Evolutionary conservation across 495 filamentous ascomycete species (phyloP).

Genomic region (Thozetella sp.): DNA sequence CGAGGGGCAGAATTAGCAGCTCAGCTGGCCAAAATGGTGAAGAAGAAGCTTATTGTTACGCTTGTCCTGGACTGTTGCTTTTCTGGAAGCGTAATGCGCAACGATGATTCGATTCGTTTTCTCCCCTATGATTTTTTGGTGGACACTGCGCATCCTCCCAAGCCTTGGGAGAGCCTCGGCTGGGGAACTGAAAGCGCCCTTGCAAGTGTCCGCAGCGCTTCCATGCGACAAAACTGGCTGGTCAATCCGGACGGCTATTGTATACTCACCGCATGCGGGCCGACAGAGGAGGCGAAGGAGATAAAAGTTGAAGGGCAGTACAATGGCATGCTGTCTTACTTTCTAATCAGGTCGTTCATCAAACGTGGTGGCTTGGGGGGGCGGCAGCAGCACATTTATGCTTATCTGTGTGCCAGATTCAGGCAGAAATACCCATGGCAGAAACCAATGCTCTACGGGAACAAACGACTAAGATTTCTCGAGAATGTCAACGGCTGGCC

Average conservation of each 20-base stretch:
- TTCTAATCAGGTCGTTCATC: neutral
- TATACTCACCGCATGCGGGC: slow-evolving; percentile 6
- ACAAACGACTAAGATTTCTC: slow-evolving; percentile 2
- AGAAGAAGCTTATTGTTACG: neutral
- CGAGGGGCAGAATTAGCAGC: neutral
- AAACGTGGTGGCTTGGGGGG: neutral
- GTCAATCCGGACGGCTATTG: slow-evolving; percentile 7
- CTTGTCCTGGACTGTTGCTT: slow-evolving; percentile 7
- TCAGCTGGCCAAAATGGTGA: neutral
- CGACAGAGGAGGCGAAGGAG: neutral
- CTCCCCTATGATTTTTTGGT: neutral
- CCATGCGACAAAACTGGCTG: slow-evolving; percentile 8
- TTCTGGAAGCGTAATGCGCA: slow-evolving; percentile 2
- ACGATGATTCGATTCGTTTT: slow-evolving; percentile 1
- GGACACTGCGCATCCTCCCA: neutral
- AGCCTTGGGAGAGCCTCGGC: no score
- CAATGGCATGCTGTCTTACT: slow-evolving; percentile 2
- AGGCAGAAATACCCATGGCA: neutral
- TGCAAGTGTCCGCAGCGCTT: neutral
- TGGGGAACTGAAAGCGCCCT: neutral
- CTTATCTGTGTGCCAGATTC: neutral
- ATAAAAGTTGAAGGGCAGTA: neutral
- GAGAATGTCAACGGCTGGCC: neutral
- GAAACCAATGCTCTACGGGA: slow-evolving; percentile 2
- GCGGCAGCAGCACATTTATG: neutral